Evolutionary conservation across 331 rosid genomes (phyloP), one percentile per base, ranked within the genome.

Genomic region (Ulmus americana): DNA sequence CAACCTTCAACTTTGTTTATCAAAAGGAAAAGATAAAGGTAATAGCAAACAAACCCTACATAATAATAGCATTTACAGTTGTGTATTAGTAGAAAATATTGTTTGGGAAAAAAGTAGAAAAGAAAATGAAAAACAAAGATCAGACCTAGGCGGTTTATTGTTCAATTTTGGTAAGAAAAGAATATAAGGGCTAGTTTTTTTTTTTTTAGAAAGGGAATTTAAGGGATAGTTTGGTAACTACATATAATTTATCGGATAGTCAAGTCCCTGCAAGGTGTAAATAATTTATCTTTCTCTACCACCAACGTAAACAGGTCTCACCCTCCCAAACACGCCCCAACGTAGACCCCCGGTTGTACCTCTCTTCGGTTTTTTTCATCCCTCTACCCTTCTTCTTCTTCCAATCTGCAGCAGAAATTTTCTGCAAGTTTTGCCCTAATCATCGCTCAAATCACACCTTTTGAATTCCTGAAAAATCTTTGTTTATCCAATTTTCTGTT

Each of bases 261-360:
- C 35, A 28, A 28, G 35, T 28, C 35, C 35, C 35, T 28, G 35
- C 4, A 3, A 38, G 8, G 7, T 61, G 55, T 50, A 11, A 51
- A 15, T 49, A 11, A 63, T 42, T 42, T 20, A 70, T 71, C 69
- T 46, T 56, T 39, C 6, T 45, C 73, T 53, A 63, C 77, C 58
- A 72, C 77, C 74, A 43, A 60, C 68, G 44, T 44, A 18, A 49
- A 8, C 39, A n/a, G 43, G 70, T 61, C 66, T 60, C 18, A 42
- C 39, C 71, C 55, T 40, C 70, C 70, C 67, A 56, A 67, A 39
- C 74, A 16, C 74, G 70, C 59, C 81, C 70, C 70, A 44, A 47
- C 76, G 68, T 14, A 28, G 65, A 52, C 68, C 65, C 48, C 13
- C 43, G 68, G 35, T 22, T 22, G 51, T 16, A 41, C 11, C 58